phyloP scores from a whole-genome alignment of 768 basidiomycete species.

The Leccinum broughii region DNA sequence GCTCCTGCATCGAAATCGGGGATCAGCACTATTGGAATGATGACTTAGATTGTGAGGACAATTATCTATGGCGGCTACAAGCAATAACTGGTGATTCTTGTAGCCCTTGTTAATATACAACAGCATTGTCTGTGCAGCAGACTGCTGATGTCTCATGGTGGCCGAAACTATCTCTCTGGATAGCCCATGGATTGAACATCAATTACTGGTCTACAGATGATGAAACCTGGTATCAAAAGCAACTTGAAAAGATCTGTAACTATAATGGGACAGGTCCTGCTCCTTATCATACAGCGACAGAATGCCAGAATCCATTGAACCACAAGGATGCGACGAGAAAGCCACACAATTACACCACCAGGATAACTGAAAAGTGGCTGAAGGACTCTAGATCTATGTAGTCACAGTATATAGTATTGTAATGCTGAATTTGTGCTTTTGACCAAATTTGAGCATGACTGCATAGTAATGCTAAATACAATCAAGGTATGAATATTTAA shows the following conservation, averaged over 20 bases:
- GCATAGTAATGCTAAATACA: no score
- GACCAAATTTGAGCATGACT: no score
- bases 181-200: background rate
- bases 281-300: background rate
- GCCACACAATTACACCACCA: background rate
- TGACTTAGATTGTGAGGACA: background rate
- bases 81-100: background rate
- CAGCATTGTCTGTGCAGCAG: background rate
- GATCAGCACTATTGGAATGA: background rate
- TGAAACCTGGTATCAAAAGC: constrained; percentile 1
- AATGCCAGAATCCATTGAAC: background rate
- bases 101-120: background rate
- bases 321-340: background rate
- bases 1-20: background rate
- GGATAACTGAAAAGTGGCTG: background rate
- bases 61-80: constrained; percentile 6
- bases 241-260: background rate
- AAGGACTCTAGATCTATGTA: no score
- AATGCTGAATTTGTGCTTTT: no score
- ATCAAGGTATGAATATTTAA: no score
- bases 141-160: constrained; percentile 7
- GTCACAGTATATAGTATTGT: no score
- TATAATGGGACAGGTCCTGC: background rate
- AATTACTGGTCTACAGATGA: constrained; percentile 5
- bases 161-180: constrained; percentile 7